phyloP scores from a whole-genome alignment of 169 alveolate genomes.

The Eimeria nieschulzi region DNA sequence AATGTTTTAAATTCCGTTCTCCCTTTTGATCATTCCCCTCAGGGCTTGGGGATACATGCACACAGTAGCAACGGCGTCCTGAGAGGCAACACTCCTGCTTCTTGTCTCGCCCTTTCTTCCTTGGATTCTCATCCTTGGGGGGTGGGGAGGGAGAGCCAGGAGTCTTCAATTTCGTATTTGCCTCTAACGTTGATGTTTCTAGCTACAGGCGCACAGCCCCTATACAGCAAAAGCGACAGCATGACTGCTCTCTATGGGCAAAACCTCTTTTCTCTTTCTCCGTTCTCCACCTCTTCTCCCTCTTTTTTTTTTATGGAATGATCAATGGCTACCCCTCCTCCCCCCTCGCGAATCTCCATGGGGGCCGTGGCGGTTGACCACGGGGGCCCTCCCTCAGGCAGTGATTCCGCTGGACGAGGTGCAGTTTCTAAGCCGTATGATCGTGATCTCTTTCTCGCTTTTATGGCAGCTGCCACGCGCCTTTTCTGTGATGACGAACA shows the following conservation, averaged over 20 bases:
- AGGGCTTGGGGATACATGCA: conserved; percentile 3
- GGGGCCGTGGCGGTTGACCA: conserved; percentile 14
- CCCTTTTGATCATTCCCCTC: neutral
- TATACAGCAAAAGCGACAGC: neutral
- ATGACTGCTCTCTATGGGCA: neutral
- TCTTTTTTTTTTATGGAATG: neutral
- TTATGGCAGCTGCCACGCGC: conserved; percentile 48
- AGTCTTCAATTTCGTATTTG: neutral
- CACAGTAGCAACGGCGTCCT: neutral
- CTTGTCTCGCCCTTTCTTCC: conserved; percentile 10
- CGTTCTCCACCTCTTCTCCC: neutral
- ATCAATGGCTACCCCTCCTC: conserved; percentile 4
- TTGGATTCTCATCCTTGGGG: neutral
- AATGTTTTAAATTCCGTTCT: neutral
- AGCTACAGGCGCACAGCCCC: neutral
- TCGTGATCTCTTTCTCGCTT: conserved; percentile 54
- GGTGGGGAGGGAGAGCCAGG: neutral
- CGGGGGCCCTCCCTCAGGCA: neutral
- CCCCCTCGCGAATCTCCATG: conserved; percentile 9
- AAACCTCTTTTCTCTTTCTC: neutral
- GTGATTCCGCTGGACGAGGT: neutral
- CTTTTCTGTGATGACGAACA: conserved; percentile 75
- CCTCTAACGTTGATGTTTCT: neutral
- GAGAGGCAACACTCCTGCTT: conserved; percentile 5
- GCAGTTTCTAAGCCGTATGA: conserved; percentile 58